phyloP scores from a whole-genome alignment of 73 alveolate species.

The Paramecium biaurelia region DNA sequence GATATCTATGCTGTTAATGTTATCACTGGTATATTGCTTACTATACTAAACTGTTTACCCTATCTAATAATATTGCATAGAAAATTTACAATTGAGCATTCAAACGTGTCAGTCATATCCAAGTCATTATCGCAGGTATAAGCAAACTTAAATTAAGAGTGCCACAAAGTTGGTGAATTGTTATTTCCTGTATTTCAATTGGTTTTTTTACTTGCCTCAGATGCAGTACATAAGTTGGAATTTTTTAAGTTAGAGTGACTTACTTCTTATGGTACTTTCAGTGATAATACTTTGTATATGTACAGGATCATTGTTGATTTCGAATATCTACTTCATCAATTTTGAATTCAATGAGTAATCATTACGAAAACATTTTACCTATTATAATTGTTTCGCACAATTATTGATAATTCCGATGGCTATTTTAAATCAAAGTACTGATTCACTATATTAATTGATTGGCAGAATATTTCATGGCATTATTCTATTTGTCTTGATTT shows the following conservation, averaged over 20 bases:
- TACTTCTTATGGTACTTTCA: neutral
- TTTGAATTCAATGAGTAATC: neutral
- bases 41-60: neutral
- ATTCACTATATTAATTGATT: neutral
- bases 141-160: neutral
- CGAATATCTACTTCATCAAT: neutral
- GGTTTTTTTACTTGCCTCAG: constrained; percentile 7
- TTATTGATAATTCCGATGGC: neutral
- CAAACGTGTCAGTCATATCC: neutral
- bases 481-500: neutral
- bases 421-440: neutral
- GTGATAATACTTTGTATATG: neutral
- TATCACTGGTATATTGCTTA: neutral
- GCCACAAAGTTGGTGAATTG: neutral
- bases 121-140: constrained; percentile 8
- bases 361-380: neutral
- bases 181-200: constrained; percentile 12
- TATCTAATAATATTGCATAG: neutral
- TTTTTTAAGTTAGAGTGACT: neutral
- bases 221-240: neutral
- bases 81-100: neutral
- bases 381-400: neutral
- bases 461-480: neutral
- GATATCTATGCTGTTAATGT: neutral
- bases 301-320: neutral